These are phyloP conservation scores for Dryas integrifolia DNA, from an alignment of 331 rosid species.

Conservation along the genomic window DNA sequence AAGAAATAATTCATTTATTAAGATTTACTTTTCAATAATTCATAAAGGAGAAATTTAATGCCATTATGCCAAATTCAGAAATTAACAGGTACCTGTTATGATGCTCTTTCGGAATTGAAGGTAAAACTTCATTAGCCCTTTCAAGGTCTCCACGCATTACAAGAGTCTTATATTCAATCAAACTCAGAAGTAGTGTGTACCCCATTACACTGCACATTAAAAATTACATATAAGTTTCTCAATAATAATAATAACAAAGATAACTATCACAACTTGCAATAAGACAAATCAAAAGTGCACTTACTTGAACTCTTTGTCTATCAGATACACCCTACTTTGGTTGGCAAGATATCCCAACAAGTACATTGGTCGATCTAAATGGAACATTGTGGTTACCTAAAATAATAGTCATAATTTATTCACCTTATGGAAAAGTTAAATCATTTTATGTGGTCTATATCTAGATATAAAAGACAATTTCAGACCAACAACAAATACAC, in stretches of 20 bases:
- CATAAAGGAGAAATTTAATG: background rate
- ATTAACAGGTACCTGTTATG: constrained; percentile 69
- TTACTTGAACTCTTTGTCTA: constrained; percentile 98
- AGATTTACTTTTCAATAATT: background rate
- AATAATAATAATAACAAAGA: constrained; percentile 20
- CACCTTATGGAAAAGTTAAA: constrained; percentile 5
- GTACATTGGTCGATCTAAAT: constrained; percentile 99
- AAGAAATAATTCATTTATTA: background rate
- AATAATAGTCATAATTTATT: constrained; percentile 24
- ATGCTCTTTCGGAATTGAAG: constrained; percentile 93
- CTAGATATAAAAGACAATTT: background rate
- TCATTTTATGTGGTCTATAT: constrained; percentile 18
- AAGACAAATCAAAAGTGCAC: constrained; percentile 34
- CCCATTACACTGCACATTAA: constrained; percentile 67
- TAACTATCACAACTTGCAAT: constrained; percentile 17
- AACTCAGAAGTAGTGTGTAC: constrained; percentile 89
- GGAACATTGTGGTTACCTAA: constrained; percentile 98
- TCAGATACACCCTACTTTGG: constrained; percentile 87
- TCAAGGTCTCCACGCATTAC: constrained; percentile 98
- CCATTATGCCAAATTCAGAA: constrained; percentile 10
- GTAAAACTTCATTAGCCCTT: constrained; percentile 83
- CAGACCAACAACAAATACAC: constrained; percentile 5
- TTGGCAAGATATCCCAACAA: constrained; percentile 96
- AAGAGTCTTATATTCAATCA: constrained; percentile 98
- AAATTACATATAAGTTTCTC: background rate